phyloP scores from a whole-genome alignment of 441 rosid genomes.

The Jatropha multifida region DNA sequence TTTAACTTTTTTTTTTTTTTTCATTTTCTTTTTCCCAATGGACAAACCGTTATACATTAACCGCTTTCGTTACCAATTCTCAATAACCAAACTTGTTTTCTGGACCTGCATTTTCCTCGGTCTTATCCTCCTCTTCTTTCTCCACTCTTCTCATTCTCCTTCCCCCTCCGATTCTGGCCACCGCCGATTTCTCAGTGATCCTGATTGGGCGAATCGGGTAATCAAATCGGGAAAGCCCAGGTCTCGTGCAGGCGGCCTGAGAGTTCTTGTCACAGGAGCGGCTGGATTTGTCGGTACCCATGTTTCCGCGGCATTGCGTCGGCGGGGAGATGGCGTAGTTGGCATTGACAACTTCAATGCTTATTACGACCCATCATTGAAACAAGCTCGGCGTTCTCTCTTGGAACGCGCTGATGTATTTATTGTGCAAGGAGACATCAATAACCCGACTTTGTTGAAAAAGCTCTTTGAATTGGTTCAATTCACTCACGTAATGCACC shows the following conservation, averaged over 20 bases:
- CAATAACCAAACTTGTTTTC: conserved; percentile 26
- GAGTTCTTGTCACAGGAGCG: conserved; percentile 40
- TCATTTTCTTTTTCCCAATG: conserved; percentile 14
- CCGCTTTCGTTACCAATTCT: conserved; percentile 24
- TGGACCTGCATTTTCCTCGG: conserved; percentile 36
- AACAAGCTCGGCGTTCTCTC: conserved; percentile 30
- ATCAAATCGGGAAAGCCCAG: conserved; percentile 29
- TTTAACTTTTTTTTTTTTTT: neutral
- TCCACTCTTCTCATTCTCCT: conserved; percentile 26
- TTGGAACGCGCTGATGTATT: conserved; percentile 27
- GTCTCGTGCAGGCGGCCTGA: conserved; percentile 23
- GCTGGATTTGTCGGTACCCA: conserved; percentile 44
- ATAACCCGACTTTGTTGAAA: conserved; percentile 25
- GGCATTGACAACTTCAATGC: conserved; percentile 44
- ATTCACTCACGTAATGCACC: conserved; percentile 44
- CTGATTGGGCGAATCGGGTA: conserved; percentile 28
- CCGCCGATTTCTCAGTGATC: conserved; percentile 20
- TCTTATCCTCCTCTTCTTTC: conserved; percentile 30
- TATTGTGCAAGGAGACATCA: conserved; percentile 37
- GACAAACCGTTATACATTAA: conserved; percentile 29
- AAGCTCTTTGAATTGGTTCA: conserved; percentile 32
- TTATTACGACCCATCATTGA: conserved; percentile 34
- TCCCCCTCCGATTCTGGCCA: conserved; percentile 10
- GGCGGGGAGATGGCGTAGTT: conserved; percentile 40
- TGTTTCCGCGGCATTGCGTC: conserved; percentile 29